A percentile compares a stretch with the other conserved stretches of the same genome.
Conservation (phyloP, 148 eudicot species). For the Nyssa sinensis region DNA sequence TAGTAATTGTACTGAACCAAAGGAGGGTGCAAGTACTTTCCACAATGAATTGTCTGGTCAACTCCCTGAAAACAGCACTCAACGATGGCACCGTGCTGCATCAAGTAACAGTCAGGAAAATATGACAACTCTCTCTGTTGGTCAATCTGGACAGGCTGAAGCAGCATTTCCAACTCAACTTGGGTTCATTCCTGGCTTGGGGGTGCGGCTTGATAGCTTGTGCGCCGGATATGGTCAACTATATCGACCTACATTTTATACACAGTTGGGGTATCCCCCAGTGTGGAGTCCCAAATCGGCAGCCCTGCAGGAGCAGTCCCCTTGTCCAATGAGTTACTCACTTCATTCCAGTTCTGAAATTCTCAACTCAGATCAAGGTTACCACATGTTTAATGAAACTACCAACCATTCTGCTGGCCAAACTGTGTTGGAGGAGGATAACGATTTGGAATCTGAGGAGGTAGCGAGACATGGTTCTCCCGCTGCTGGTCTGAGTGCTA, state of each 20-base stretch:
- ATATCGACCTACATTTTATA: constrained; percentile 19
- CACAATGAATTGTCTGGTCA: background rate
- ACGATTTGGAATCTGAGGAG: constrained; percentile 14
- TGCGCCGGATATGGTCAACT: constrained; percentile 14
- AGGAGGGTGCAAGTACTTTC: constrained; percentile 13
- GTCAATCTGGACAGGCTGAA: constrained; percentile 20
- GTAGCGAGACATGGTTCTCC: constrained; percentile 8
- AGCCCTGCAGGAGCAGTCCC: background rate
- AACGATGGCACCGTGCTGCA: constrained; percentile 12
- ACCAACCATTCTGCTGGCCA: constrained; percentile 15
- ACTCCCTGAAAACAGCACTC: background rate
- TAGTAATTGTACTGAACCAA: constrained; percentile 14
- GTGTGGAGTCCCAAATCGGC: constrained; percentile 16
- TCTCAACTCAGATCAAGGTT: constrained; percentile 22
- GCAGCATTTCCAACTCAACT: constrained; percentile 22
- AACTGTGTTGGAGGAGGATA: constrained; percentile 14
- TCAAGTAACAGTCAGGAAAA: constrained; percentile 9
- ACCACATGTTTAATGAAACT: constrained; percentile 13
- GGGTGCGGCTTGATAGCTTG: constrained; percentile 5
- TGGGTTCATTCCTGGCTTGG: constrained; percentile 18
- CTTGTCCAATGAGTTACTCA: constrained; percentile 21
- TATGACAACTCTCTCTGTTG: constrained; percentile 7
- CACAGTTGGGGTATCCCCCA: constrained; percentile 14
- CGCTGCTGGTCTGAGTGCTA: too few species aligned
- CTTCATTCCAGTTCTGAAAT: constrained; percentile 36